Evolutionary conservation across 2,329 filamentous ascomycete genomes (phyloP).

Genomic region (Penicillium concentricum): DNA sequence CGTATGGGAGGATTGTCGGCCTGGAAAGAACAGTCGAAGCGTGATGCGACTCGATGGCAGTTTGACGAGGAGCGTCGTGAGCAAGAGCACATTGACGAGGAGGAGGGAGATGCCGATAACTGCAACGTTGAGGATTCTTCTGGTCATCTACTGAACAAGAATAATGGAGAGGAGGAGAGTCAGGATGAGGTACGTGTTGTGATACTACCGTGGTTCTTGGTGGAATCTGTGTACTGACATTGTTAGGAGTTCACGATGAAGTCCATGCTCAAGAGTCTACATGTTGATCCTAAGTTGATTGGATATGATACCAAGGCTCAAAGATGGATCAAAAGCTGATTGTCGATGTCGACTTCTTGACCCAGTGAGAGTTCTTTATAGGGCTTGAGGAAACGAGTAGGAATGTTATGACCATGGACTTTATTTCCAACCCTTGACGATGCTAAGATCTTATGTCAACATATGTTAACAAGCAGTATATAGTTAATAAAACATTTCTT

Average conservation of each 20-base stretch:
- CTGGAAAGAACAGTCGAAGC: conserved; percentile 53
- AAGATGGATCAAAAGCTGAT: conserved; percentile 49
- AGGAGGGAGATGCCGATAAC: conserved; percentile 23
- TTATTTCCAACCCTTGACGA: background rate
- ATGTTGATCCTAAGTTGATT: conserved; percentile 62
- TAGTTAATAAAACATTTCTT: background rate
- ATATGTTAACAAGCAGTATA: background rate
- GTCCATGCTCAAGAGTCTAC: conserved; percentile 66
- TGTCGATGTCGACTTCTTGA: background rate
- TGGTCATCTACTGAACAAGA: conserved; percentile 11
- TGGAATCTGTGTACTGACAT: background rate
- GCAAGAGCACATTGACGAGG: conserved; percentile 35
- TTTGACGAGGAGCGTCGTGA: conserved; percentile 38
- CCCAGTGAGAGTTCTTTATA: background rate
- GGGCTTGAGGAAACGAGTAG: background rate
- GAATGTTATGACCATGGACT: background rate
- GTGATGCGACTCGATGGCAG: conserved; percentile 44
- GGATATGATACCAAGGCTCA: conserved; percentile 60
- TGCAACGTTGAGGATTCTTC: conserved; percentile 41
- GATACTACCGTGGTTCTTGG: background rate
- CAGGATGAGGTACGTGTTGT: conserved; percentile 34
- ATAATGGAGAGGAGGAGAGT: conserved; percentile 35
- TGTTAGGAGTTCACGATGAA: conserved; percentile 65
- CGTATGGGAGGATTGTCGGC: conserved; percentile 62
- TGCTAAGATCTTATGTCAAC: background rate